These are phyloP conservation scores for Plasmodium vivax DNA, from an alignment of 169 alveolate species.

Conservation along the genomic window DNA sequence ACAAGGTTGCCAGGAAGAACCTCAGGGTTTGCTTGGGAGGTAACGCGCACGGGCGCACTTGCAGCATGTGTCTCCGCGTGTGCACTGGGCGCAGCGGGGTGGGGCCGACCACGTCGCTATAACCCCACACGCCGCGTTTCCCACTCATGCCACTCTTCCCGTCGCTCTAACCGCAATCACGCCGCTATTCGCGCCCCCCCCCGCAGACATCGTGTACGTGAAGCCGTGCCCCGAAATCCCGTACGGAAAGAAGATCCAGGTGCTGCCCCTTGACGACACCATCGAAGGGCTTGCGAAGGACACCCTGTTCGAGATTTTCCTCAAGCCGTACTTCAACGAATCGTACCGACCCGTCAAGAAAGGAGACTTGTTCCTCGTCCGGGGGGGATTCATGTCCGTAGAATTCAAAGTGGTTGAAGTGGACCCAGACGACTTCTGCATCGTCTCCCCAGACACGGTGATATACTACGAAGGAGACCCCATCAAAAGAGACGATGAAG, in stretches of 20 bases:
- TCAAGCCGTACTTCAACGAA: constrained; percentile 99
- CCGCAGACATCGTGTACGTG: constrained; percentile 94
- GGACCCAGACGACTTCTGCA: constrained; percentile 99
- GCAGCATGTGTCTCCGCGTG: background rate
- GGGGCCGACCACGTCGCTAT: background rate
- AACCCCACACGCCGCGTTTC: too few species aligned
- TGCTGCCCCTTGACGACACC: constrained; percentile 99
- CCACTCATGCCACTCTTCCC: background rate
- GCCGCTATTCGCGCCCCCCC: too few species aligned
- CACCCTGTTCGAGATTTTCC: constrained; percentile 96
- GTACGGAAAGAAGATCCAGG: constrained; percentile 98
- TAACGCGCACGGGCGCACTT: background rate
- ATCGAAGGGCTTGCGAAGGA: constrained; percentile 98
- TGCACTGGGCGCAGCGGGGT: background rate
- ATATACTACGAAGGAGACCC: constrained; percentile 98
- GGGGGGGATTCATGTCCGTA: constrained; percentile 99
- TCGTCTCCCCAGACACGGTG: constrained; percentile 99
- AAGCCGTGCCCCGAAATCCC: constrained; percentile 98
- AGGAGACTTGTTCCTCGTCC: constrained; percentile 98
- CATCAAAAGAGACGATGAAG: constrained; percentile 99
- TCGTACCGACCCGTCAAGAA: constrained; percentile 99
- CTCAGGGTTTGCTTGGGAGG: constrained; percentile 97
- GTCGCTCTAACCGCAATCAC: too few species aligned
- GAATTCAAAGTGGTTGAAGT: constrained; percentile 99
- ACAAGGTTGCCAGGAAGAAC: constrained; percentile 98